Evolutionary conservation across 169 alveolate genomes (phyloP).

Genomic region (Plasmodium cynomolgi): DNA sequence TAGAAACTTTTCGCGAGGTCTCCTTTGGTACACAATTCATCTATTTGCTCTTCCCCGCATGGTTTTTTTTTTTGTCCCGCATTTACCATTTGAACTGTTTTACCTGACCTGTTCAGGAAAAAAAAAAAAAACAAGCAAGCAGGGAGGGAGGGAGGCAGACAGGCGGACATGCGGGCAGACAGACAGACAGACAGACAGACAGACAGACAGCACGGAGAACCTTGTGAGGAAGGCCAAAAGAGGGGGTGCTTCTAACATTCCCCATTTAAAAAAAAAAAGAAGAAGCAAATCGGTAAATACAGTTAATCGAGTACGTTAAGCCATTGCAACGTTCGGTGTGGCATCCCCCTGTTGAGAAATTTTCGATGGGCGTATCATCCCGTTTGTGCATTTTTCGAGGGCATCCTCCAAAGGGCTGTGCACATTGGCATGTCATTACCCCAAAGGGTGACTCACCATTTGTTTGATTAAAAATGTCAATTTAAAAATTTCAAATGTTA

Average conservation of each 20-base stretch:
- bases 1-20: neutral
- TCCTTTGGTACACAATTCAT: neutral
- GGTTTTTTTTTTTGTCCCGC: neutral
- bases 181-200: too few relatives aligned
- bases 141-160: neutral
- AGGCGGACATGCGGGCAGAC: too few relatives aligned
- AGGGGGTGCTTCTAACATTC: neutral
- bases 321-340: neutral
- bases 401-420: neutral
- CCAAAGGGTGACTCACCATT: neutral
- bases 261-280: neutral
- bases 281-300: neutral
- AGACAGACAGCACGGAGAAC: neutral
- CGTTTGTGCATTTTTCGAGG: neutral
- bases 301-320: neutral
- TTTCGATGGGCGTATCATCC: neutral
- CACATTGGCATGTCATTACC: too few relatives aligned
- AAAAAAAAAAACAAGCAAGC: neutral
- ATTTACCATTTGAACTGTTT: neutral
- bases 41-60: neutral
- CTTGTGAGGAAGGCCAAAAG: neutral
- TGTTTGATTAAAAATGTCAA: neutral
- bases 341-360: neutral
- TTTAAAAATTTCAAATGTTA: neutral
- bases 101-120: slow-evolving; percentile 1